phyloP scores from a whole-genome alignment of 2,329 filamentous ascomycete genomes.

The Colletotrichum sidae region DNA sequence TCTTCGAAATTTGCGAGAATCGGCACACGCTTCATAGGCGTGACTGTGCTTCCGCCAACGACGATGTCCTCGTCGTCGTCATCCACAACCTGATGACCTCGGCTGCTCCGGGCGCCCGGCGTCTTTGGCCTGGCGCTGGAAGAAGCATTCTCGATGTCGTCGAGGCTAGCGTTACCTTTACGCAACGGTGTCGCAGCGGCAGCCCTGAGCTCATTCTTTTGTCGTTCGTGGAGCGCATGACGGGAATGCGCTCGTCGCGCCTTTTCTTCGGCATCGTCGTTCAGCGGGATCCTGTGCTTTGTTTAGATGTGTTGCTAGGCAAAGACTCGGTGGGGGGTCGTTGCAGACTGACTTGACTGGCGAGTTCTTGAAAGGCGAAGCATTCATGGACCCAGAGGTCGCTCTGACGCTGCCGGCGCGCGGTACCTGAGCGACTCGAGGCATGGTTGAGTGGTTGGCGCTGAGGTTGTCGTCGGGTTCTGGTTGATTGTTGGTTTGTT shows the following conservation, averaged over 20 bases:
- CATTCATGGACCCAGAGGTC: constrained; percentile 58
- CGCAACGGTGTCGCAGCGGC: constrained; percentile 76
- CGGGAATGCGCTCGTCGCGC: constrained; percentile 87
- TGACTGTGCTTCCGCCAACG: constrained; percentile 81
- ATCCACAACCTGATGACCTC: constrained; percentile 53
- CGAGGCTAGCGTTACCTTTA: constrained; percentile 70
- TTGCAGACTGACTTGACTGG: constrained; percentile 63
- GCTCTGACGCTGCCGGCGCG: constrained; percentile 61
- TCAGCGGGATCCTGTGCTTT: constrained; percentile 82
- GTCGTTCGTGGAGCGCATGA: constrained; percentile 87
- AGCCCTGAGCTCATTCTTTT: constrained; percentile 91
- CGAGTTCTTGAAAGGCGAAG: constrained; percentile 68
- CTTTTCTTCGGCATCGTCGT: constrained; percentile 95
- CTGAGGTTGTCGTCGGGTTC: constrained; percentile 38
- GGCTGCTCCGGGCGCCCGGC: constrained; percentile 53
- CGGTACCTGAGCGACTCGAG: constrained; percentile 67
- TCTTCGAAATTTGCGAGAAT: constrained; percentile 98
- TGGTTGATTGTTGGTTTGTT: constrained; percentile 21
- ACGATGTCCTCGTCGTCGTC: constrained; percentile 71
- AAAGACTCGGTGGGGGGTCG: constrained; percentile 14
- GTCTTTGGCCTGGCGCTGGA: constrained; percentile 69
- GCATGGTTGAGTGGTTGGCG: constrained; percentile 55
- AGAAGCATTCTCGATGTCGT: constrained; percentile 68
- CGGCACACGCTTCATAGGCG: constrained; percentile 95
- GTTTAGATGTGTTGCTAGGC: constrained; percentile 37